Evolutionary conservation across 2,329 filamentous ascomycete species (phyloP).

Genomic region (Ascochyta lentis): DNA sequence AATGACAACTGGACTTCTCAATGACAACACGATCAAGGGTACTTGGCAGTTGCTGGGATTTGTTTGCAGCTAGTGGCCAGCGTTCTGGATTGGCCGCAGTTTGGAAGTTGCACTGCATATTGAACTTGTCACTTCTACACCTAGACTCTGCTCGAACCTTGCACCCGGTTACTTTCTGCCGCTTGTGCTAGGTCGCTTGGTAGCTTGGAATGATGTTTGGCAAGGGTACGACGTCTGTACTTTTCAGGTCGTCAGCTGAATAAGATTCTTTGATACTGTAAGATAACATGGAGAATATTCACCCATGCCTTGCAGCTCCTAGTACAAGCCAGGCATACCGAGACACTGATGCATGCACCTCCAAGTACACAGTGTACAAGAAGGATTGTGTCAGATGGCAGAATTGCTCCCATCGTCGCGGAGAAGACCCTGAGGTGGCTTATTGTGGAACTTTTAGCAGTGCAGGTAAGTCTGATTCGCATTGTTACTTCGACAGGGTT

Average conservation of each 20-base stretch:
- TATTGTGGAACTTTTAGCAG: background rate
- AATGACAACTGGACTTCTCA: constrained; percentile 1
- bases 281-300: background rate
- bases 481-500: background rate
- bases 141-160: constrained; percentile 2
- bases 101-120: constrained; percentile 11
- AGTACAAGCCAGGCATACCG: background rate
- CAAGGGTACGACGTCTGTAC: background rate
- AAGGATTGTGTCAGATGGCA: constrained; percentile 1
- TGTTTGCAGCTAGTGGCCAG: background rate
- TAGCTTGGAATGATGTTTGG: background rate
- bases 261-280: constrained; percentile 3
- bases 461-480: background rate
- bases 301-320: background rate
- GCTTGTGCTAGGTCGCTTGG: constrained; percentile 7
- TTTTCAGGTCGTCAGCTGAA: constrained; percentile 2
- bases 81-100: constrained; percentile 6
- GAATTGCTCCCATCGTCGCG: constrained; percentile 4
- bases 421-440: constrained; percentile 5
- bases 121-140: constrained; percentile 8
- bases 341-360: background rate
- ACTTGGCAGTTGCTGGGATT: background rate
- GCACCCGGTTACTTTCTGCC: background rate
- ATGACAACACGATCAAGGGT: constrained; percentile 12
- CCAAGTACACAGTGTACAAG: background rate